Evolutionary conservation across 768 basidiomycete species (phyloP).

Genomic region (Leccinellum albellum): DNA sequence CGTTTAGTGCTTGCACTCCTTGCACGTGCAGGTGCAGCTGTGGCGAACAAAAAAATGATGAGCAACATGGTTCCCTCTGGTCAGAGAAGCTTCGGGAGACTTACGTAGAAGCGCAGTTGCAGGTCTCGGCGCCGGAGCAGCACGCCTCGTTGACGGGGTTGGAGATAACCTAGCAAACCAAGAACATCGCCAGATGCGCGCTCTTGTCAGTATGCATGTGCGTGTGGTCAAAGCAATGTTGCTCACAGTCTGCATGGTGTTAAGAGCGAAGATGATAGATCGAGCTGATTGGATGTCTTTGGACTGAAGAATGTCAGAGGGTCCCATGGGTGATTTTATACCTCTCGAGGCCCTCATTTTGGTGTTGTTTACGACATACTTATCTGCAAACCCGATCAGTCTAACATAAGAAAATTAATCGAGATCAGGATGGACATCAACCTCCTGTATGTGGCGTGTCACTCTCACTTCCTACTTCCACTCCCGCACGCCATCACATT

Average conservation of each 20-base stretch:
- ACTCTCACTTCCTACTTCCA: background rate
- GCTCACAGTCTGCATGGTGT: slow-evolving; percentile 21
- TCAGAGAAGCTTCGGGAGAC: background rate
- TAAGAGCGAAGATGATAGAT: background rate
- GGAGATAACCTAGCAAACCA: slow-evolving; percentile 6
- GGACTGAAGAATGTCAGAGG: background rate
- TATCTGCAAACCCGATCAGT: background rate
- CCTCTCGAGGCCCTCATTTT: background rate
- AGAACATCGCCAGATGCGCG: background rate
- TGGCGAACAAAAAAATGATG: background rate
- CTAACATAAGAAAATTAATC: background rate
- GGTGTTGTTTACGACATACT: background rate
- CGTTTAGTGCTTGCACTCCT: slow-evolving; percentile 20
- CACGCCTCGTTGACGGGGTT: slow-evolving; percentile 17
- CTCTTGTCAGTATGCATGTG: background rate
- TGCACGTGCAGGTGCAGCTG: slow-evolving; percentile 17
- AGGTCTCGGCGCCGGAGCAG: slow-evolving; percentile 7
- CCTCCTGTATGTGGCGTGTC: background rate
- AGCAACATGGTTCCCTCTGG: background rate
- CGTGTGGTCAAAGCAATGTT: background rate
- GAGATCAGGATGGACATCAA: background rate
- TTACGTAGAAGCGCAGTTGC: slow-evolving; percentile 15
- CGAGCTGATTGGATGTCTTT: background rate
- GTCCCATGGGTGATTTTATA: slow-evolving; percentile 6
- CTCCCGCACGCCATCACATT: background rate